Evolutionary conservation across 306 rosid species (phyloP).

Genomic region (Ammopiptanthus mongolicus): DNA sequence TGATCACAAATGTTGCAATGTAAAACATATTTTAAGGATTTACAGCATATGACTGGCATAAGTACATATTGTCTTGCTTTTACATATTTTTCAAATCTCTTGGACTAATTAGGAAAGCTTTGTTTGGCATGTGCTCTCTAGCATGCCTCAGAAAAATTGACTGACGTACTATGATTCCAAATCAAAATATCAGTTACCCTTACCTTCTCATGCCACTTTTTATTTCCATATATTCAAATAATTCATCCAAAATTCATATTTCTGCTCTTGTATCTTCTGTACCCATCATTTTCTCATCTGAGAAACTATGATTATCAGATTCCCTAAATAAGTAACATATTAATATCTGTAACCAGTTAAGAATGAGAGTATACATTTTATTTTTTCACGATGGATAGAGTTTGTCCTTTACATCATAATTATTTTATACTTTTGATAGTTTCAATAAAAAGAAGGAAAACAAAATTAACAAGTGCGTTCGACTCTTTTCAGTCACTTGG

Average conservation of each 20-base stretch:
- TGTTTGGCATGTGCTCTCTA: no score
- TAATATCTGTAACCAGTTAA: background rate
- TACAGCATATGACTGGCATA: no score
- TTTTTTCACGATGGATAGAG: background rate
- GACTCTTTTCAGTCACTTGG: slow-evolving; percentile 55
- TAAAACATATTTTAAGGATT: no score
- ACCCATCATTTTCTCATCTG: background rate
- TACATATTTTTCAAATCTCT: no score
- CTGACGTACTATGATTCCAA: no score
- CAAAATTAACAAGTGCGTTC: slow-evolving; percentile 26
- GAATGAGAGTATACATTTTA: background rate
- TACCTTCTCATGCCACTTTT: background rate
- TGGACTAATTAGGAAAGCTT: no score
- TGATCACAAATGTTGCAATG: no score
- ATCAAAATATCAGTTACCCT: background rate
- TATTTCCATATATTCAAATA: background rate
- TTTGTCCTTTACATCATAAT: background rate
- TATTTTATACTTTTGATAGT: background rate
- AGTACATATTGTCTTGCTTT: no score
- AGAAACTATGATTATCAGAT: background rate
- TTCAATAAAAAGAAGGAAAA: background rate
- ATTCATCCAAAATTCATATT: background rate
- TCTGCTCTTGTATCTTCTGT: background rate
- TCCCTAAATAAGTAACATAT: background rate
- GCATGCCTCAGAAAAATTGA: no score